Base-by-base conservation (phyloP, 208 protist genomes). In the Leishmania guyanensis region DNA sequence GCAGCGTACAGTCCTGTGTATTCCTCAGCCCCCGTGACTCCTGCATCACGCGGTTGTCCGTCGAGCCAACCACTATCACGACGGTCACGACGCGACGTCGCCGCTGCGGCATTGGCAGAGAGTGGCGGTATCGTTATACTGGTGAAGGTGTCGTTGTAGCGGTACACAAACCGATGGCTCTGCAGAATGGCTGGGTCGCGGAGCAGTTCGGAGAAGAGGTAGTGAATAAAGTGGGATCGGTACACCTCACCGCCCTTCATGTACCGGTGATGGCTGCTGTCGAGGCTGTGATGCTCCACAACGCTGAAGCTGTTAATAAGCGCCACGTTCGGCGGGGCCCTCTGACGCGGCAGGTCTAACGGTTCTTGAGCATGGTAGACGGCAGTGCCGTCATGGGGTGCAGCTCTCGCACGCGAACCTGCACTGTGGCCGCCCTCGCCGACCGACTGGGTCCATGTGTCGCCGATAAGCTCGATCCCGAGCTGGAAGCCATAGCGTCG, bases 261-360 rank as follows among this genome's bases (percentile, higher is more conserved):
- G 85, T 93, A 92, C 50, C 94, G 87, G 80, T 96, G 90, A 81
- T 96, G 91, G 33, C 85, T 89, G 77, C 89, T 94, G 70, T 93
- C 90, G 54, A 93, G 86, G 75, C 84, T 85, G 89, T 97, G 79
- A 83, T 95, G 91, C 84, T 95, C 92, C 17, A 97, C 94, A 60
- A 97, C 88, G 73, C 91, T 96, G 78, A 97, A 97, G 80, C 92
- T 94, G 84, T 97, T 96, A 29, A 97, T 68, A 17, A 97, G 79
- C 2, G 94, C 92, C 60, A 93, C 86, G 82, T 95, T 90, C 43
- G 93, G 83, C 43, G 90, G 75, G 8, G 82, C 75, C 22, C 83
- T 81, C 51, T 77, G 84, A 1, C 82, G 81, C 36, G 83, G 86
- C 83, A 73, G 29, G 22, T 50, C 51, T 17, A 68, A 58, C 50